A percentile compares a stretch with the other conserved stretches of the same genome.
These are phyloP conservation scores for Dactylonectria estremocensis DNA, from an alignment of 2,329 filamentous ascomycete species.

Conservation along the genomic window DNA sequence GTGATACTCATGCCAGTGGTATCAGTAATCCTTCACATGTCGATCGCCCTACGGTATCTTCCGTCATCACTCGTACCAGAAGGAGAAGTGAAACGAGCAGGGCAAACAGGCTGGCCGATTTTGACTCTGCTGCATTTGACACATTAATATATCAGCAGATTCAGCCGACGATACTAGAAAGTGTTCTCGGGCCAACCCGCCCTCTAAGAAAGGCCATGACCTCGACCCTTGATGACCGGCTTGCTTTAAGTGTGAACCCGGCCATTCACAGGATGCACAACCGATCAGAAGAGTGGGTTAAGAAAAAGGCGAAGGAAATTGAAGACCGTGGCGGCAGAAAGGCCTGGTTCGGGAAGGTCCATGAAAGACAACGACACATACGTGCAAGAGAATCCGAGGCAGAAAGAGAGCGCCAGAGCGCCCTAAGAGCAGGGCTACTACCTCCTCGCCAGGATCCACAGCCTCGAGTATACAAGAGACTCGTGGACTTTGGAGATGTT, in stretches of 20 bases:
- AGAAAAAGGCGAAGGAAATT: constrained; percentile 66
- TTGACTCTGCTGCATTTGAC: constrained; percentile 54
- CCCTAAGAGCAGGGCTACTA: constrained; percentile 21
- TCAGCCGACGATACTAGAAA: constrained; percentile 43
- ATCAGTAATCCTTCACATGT: constrained; percentile 26
- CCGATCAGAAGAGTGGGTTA: constrained; percentile 62
- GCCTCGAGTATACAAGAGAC: constrained; percentile 48
- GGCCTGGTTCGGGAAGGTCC: constrained; percentile 63
- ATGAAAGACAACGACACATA: constrained; percentile 55
- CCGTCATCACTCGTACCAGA: constrained; percentile 17
- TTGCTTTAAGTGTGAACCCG: constrained; percentile 66
- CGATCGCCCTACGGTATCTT: constrained; percentile 11
- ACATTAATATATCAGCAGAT: constrained; percentile 57
- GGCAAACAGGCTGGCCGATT: constrained; percentile 29
- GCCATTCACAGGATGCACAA: constrained; percentile 63
- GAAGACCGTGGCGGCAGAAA: constrained; percentile 64
- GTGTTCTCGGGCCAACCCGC: constrained; percentile 33
- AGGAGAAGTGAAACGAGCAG: constrained; percentile 29
- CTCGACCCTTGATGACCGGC: constrained; percentile 47
- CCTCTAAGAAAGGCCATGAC: constrained; percentile 18
- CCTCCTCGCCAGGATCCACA: constrained; percentile 47
- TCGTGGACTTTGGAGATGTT: constrained; percentile 57
- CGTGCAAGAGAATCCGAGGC: constrained; percentile 40
- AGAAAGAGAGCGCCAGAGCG: constrained; percentile 32
- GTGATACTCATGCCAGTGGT: constrained; percentile 31